Evolutionary conservation across 2,329 filamentous ascomycete species (phyloP), one percentile per base, ranked within the genome.

Genomic region (Amylocarpus encephaloides): DNA sequence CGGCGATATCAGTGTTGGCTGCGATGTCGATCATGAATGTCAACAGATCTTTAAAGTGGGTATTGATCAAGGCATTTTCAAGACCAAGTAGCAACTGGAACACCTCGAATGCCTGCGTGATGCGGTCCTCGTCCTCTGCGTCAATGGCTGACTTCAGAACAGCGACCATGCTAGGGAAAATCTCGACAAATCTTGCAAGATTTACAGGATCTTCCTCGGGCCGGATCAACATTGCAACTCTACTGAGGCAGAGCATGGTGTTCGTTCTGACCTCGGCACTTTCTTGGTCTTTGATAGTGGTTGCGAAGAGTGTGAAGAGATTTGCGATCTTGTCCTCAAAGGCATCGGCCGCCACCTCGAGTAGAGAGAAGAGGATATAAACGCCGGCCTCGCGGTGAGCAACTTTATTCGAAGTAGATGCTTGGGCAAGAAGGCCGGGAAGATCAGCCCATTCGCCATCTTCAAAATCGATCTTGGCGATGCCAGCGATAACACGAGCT

Each of bases 71-170:
- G 42, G 88, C 80, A 29, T 88, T 86, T 67, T 96, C 92, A 68
- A 89, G 95, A 57, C 86, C 87, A 48, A 98, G 80, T 63, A 96
- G 84, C 45, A 88, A 93, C 74, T 97, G 93, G 79, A 97, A 95
- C 59, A 95, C 90, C 67, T 97, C 93, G 62, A 97, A 98, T 22
- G 89, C 82, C 66, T 92, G 84, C 75, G 92, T 88, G 61, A 87
- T 84, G 67, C 86, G 85, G 66, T 95, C 91, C 62, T 96, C 91
- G 62, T 96, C 86, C 50, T 80, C 79, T 50, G 79, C 78, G 62
- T 89, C 80, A 51, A 97, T 86, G 22, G 87, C 82, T 56, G 84
- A 79, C 77, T 95, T 93, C 59, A 97, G 78, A 10, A 96, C 88
- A 56, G 83, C 80, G 52, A 97, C 92, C 85, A 97, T 93, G 62